phyloP scores from a whole-genome alignment of 139 green algal genomes.

The Haematococcus lacustris region DNA sequence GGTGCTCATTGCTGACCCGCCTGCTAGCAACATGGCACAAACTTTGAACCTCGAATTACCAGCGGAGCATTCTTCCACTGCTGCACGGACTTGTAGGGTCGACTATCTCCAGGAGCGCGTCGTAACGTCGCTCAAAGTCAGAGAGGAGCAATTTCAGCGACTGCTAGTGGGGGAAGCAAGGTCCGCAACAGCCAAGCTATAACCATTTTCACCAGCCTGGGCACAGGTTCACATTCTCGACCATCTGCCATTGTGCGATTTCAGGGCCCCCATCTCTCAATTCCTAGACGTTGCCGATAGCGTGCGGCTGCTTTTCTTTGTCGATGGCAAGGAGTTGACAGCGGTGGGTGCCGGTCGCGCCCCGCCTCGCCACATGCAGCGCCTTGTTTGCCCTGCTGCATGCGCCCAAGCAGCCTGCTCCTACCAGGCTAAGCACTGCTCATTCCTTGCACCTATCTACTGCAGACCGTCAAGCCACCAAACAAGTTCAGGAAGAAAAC shows the following conservation, averaged over 20 bases:
- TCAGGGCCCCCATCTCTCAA: conserved; percentile 36
- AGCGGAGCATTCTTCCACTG: too few species aligned
- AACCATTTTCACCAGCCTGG: background rate
- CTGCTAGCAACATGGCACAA: too few species aligned
- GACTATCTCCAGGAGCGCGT: conserved; percentile 52
- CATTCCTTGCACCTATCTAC: too few species aligned
- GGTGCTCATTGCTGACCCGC: too few species aligned
- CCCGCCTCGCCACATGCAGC: too few species aligned
- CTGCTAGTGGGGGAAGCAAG: conserved; percentile 48
- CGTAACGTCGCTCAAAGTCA: conserved; percentile 57
- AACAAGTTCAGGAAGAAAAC: conserved; percentile 75
- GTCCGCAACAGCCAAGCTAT: conserved; percentile 21
- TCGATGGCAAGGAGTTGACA: conserved; percentile 66
- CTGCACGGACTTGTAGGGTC: conserved; percentile 20
- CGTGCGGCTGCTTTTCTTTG: conserved; percentile 41
- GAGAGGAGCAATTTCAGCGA: conserved; percentile 48
- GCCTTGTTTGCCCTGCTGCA: too few species aligned
- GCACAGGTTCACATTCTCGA: background rate
- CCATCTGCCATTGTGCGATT: background rate
- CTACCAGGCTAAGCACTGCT: too few species aligned
- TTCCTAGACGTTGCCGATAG: conserved; percentile 53
- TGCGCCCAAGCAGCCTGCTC: too few species aligned
- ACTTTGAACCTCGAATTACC: too few species aligned
- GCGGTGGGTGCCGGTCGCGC: conserved; percentile 43
- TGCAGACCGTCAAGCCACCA: conserved; percentile 55